These are phyloP conservation scores for Xanthoconium separans DNA, from an alignment of 1,284 basidiomycete species.

Conservation along the genomic window DNA sequence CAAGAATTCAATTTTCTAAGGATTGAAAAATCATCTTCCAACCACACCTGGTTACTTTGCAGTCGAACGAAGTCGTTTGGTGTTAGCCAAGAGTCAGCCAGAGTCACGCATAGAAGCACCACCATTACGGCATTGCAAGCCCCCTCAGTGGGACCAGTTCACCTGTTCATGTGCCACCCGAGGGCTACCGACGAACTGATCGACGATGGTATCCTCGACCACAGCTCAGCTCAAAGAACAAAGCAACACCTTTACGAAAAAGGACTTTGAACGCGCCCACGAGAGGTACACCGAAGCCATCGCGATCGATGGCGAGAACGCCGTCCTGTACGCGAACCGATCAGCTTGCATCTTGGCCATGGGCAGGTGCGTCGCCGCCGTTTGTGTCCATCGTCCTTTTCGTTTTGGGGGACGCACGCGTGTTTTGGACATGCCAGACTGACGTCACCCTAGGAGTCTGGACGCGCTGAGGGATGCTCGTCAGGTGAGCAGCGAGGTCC, in stretches of 20 bases:
- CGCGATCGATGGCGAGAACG: constrained; percentile 1
- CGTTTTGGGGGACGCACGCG: no score
- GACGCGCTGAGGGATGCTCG: neutral
- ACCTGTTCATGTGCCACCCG: no score
- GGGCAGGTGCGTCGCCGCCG: neutral
- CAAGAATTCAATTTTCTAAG: no score
- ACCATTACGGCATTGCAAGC: no score
- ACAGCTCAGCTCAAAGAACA: constrained; percentile 2
- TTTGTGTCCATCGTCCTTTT: no score
- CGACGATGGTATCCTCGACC: neutral
- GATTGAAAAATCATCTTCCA: no score
- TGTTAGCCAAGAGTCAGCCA: no score
- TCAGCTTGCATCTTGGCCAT: neutral
- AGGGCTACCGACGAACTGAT: no score
- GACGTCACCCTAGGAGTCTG: neutral
- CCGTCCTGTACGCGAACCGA: constrained; percentile 1
- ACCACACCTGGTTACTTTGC: no score
- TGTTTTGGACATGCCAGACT: neutral
- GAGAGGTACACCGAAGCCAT: constrained; percentile 8
- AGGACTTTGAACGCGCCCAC: neutral
- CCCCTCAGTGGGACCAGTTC: no score
- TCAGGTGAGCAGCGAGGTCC: neutral
- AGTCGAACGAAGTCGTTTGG: no score
- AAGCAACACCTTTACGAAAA: neutral
- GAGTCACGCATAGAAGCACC: no score